Percentiles rank a stretch among this genome's conserved stretches.
Evolutionary conservation across 208 protist species (phyloP).

Genomic region (Angomonas ambiguus): DNA sequence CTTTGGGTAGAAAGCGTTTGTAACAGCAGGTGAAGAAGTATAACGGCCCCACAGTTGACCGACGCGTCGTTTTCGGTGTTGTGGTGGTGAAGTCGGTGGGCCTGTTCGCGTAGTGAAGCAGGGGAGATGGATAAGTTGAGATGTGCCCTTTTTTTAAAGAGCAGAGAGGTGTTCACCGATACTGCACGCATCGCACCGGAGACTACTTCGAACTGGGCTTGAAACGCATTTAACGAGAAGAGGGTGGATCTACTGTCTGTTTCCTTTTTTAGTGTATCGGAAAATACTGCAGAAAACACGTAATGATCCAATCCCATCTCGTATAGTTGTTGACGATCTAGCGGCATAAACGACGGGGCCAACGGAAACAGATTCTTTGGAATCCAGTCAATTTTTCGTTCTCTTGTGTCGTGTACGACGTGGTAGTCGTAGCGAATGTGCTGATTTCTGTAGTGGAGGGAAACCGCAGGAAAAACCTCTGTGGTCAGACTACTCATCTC

Average conservation of each 20-base stretch:
- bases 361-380: conserved; percentile 53
- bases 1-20: conserved; percentile 19
- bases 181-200: conserved; percentile 29
- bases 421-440: conserved; percentile 91
- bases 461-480: conserved; percentile 90
- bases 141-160: neutral
- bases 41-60: conserved; percentile 75
- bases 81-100: neutral
- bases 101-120: neutral
- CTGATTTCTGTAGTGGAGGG: conserved; percentile 89
- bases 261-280: neutral
- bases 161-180: conserved; percentile 40
- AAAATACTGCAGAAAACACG: conserved; percentile 32
- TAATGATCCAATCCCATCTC: conserved; percentile 65
- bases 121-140: neutral
- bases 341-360: conserved; percentile 53
- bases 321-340: conserved; percentile 37
- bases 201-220: neutral
- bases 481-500: conserved; percentile 81
- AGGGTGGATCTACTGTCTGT: neutral
- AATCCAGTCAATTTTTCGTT: conserved; percentile 62
- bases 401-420: conserved; percentile 51
- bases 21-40: conserved; percentile 75
- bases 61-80: conserved; percentile 36
- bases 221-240: neutral